Evolutionary conservation across 768 basidiomycete genomes (phyloP), one percentile per base, ranked within the genome.

Genomic region (Suillus discolor): DNA sequence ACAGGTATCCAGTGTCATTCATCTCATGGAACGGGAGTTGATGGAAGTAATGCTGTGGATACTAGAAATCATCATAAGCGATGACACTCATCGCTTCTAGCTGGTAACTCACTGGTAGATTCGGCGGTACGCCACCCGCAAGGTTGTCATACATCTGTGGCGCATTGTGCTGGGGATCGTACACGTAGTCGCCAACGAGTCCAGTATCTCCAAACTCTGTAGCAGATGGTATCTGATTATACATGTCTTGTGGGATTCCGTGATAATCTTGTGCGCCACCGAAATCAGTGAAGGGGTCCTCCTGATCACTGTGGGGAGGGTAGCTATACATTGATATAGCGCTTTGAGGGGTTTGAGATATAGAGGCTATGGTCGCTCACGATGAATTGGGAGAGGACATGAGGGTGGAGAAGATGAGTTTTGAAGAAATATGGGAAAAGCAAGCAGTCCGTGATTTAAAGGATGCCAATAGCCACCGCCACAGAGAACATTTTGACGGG

Each of bases 401-500:
- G 39, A 28, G 38, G 67, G 51, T 64, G 18, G 65, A n/a, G 47
- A 44, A 28, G 36, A 60, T 60, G 64, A 7, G 8, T 7, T 4
- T n/a, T 28, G 42, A 47, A 23, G 45, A 15, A 61, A 62, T 64
- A 63, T 69, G 63, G 53, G 62, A 65, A 53, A 61, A 38, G 44
- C 36, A 20, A 41, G 23, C n/a, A 62, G 61, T 49, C n/a, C 39
- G 53, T 57, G 42, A 31, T 61, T 66, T 75, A 76, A 75, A 75
- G 69, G 71, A 66, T 57, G 41, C 41, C 53, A 66, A 66, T 59
- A 57, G 36, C 42, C 65, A 57, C 55, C 57, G 61, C 62, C 57
- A 54, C 72, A 39, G 61, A 61, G 62, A 59, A 63, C 23, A 67
- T 71, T 72, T 72, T 75, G 59, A 31, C 69, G 38, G 62, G 65